A percentile compares a stretch with the other conserved stretches of the same genome.
Evolutionary conservation across 1,139 yeast genomes (phyloP).

Genomic region (Taphrina flavorubra): DNA sequence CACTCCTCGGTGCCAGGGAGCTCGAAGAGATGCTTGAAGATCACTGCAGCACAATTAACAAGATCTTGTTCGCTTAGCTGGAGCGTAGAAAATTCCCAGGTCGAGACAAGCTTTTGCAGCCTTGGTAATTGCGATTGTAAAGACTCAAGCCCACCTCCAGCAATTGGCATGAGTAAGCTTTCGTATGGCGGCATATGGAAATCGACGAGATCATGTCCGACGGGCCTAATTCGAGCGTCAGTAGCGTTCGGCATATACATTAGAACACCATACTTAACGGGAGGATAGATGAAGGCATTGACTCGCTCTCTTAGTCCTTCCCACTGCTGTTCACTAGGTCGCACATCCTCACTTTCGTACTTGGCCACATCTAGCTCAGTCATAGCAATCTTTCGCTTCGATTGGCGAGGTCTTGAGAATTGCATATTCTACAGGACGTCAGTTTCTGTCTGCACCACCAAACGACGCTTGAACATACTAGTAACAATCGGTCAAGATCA

Average conservation of each 20-base stretch:
- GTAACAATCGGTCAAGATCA: background rate
- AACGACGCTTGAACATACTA: background rate
- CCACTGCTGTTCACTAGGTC: slow-evolving; percentile 13
- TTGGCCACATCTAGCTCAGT: slow-evolving; percentile 1
- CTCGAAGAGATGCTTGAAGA: slow-evolving; percentile 34
- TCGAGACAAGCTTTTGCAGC: slow-evolving; percentile 12
- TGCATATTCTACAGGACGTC: background rate
- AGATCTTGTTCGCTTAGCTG: slow-evolving; percentile 5
- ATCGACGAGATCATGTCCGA: slow-evolving; percentile 5
- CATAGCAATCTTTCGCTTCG: background rate
- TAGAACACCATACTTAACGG: background rate
- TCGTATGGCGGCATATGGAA: slow-evolving; percentile 5
- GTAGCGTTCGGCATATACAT: background rate
- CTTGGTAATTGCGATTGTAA: slow-evolving; percentile 1
- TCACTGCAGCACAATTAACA: slow-evolving; percentile 26
- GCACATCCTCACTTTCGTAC: slow-evolving; percentile 13
- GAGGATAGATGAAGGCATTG: background rate
- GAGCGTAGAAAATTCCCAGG: slow-evolving; percentile 31
- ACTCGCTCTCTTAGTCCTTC: slow-evolving; percentile 4
- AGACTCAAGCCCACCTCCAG: background rate
- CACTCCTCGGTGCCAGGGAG: slow-evolving; percentile 31
- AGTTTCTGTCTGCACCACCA: background rate
- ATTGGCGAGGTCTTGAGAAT: background rate
- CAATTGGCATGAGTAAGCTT: background rate
- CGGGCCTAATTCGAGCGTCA: background rate